These are phyloP conservation scores for Delphinella strobiligena DNA, from an alignment of 2,329 filamentous ascomycete genomes.

Conservation along the genomic window DNA sequence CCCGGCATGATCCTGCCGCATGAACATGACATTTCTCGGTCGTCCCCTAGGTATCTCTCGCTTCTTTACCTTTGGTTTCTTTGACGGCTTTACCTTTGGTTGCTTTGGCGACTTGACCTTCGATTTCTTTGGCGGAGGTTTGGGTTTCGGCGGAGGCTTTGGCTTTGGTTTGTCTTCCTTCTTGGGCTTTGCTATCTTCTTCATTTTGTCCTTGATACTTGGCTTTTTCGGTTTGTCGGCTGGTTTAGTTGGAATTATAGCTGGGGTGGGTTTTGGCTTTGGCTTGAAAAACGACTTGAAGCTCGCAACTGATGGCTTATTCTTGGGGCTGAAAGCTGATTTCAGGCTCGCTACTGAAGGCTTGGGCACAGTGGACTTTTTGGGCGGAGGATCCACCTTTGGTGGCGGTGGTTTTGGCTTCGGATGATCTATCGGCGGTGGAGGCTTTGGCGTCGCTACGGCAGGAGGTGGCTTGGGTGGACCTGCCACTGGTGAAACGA, in stretches of 20 bases:
- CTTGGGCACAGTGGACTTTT: not conserved
- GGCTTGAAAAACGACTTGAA: not conserved
- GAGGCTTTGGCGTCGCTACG: not conserved
- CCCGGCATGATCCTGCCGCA: not conserved
- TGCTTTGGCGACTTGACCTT: not conserved
- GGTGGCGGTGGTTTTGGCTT: not conserved
- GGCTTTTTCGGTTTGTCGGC: not conserved
- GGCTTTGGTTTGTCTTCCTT: conserved; percentile 4
- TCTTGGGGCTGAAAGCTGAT: not conserved
- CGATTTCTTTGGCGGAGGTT: not conserved
- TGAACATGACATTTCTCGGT: not conserved
- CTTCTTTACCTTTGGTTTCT: not conserved
- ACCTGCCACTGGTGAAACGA: not conserved
- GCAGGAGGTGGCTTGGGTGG: not conserved
- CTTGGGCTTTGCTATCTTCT: not conserved
- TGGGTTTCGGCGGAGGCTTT: conserved; percentile 1
- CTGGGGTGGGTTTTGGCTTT: not conserved
- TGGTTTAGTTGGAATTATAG: not conserved
- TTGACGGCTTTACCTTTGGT: not conserved
- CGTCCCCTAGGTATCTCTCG: not conserved
- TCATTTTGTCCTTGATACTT: not conserved
- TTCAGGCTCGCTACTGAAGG: not conserved
- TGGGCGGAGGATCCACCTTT: not conserved
- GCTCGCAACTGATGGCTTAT: conserved; percentile 4
- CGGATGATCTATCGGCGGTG: not conserved